phyloP scores from a whole-genome alignment of 805 yeast genomes.

The Saccharomycopsis sp. region DNA sequence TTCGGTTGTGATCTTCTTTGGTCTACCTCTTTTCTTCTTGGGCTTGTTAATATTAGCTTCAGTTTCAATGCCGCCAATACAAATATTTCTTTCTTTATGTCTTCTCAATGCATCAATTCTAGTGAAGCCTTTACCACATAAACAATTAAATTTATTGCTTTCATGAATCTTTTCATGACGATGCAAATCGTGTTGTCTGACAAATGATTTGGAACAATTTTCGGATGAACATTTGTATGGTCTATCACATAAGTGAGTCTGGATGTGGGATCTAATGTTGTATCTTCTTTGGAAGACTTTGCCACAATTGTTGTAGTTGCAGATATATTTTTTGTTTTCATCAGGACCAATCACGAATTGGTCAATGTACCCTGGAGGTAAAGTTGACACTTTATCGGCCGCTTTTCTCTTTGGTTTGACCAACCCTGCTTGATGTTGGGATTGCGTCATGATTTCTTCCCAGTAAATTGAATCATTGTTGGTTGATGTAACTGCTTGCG shows the following conservation, averaged over 20 bases:
- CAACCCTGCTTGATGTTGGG: background rate
- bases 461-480: conserved; percentile 22
- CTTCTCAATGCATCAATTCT: conserved; percentile 83
- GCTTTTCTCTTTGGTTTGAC: conserved; percentile 22
- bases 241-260: conserved; percentile 90
- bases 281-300: conserved; percentile 83
- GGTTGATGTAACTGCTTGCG: too few species aligned
- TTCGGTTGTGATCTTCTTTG: conserved; percentile 24
- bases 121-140: conserved; percentile 91
- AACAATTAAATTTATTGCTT: conserved; percentile 57
- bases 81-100: conserved; percentile 73
- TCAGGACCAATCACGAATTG: conserved; percentile 77
- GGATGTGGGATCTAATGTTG: conserved; percentile 91
- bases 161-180: conserved; percentile 86
- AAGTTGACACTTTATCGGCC: conserved; percentile 41
- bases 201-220: conserved; percentile 78
- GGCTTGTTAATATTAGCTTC: conserved; percentile 29
- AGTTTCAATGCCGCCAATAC: conserved; percentile 60
- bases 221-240: conserved; percentile 70
- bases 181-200: conserved; percentile 88
- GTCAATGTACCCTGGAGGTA: conserved; percentile 89
- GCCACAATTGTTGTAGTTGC: conserved; percentile 72
- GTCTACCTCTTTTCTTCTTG: conserved; percentile 33
- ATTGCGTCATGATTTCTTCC: conserved; percentile 25
- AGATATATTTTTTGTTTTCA: conserved; percentile 59